phyloP scores from a whole-genome alignment of 148 eudicot genomes.

The Spergularia marina region DNA sequence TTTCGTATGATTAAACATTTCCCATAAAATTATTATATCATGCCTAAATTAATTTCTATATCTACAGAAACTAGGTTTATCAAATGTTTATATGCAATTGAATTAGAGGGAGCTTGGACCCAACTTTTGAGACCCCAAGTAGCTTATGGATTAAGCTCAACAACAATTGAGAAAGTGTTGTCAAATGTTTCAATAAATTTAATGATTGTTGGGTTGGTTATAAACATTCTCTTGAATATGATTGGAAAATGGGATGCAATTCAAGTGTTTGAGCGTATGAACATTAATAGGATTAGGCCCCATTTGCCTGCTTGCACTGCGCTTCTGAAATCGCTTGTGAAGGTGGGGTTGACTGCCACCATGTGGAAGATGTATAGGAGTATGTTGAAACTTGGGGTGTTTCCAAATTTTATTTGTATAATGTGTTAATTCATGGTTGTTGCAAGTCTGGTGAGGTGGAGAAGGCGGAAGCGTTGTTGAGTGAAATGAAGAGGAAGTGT shows the following conservation, averaged over 20 bases:
- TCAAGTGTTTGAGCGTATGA: constrained; percentile 87
- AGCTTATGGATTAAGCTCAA: constrained; percentile 52
- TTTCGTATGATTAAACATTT: constrained; percentile 10
- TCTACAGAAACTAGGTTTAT: constrained; percentile 40
- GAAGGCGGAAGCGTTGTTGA: constrained; percentile 61
- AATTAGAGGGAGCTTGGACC: constrained; percentile 64
- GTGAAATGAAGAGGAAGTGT: constrained; percentile 66
- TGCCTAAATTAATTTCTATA: constrained; percentile 32
- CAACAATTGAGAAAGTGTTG: constrained; percentile 46
- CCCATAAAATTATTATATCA: constrained; percentile 13
- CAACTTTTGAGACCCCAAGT: constrained; percentile 51
- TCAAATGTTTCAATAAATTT: constrained; percentile 30
- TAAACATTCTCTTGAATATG: constrained; percentile 59
- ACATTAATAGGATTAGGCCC: constrained; percentile 48
- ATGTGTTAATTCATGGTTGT: constrained; percentile 86
- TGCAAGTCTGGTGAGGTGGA: constrained; percentile 72
- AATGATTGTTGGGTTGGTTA: constrained; percentile 46
- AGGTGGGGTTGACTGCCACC: constrained; percentile 48
- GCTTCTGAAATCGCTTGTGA: constrained; percentile 69
- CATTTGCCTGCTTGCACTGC: constrained; percentile 84
- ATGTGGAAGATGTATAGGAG: constrained; percentile 77
- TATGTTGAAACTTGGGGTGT: constrained; percentile 62
- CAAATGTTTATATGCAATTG: constrained; percentile 43
- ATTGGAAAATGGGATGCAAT: constrained; percentile 82
- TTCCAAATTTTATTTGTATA: constrained; percentile 72